phyloP scores from a whole-genome alignment of 2,329 filamentous ascomycete species.

The Sarocladiaceae sp. region DNA sequence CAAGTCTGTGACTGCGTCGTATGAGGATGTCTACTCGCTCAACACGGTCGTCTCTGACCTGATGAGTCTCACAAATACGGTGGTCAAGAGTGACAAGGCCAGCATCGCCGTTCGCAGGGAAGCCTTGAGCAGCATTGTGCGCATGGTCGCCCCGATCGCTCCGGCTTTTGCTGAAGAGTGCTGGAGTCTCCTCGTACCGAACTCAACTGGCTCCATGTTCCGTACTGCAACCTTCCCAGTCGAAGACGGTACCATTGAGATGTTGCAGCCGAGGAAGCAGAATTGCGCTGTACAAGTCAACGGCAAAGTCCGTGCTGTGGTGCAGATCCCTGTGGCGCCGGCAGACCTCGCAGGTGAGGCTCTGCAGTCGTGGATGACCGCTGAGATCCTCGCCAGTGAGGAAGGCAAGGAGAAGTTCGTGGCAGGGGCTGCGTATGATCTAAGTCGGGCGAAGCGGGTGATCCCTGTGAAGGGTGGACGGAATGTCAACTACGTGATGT shows the following conservation, averaged over 20 bases:
- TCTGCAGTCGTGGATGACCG: conserved; percentile 57
- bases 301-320: conserved; percentile 67
- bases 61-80: conserved; percentile 72
- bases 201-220: conserved; percentile 34
- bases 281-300: conserved; percentile 72
- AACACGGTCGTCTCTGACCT: conserved; percentile 83
- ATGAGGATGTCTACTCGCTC: conserved; percentile 68
- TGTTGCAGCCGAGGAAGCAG: conserved; percentile 46
- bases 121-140: conserved; percentile 54
- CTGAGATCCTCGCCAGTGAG: conserved; percentile 55
- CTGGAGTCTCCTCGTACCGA: conserved; percentile 57
- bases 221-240: conserved; percentile 54
- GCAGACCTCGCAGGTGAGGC: conserved; percentile 34
- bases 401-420: conserved; percentile 56
- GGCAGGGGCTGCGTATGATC: conserved; percentile 37
- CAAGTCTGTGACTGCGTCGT: conserved; percentile 60
- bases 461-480: conserved; percentile 64
- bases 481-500: conserved; percentile 70
- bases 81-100: conserved; percentile 42
- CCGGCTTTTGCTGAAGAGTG: conserved; percentile 80
- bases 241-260: conserved; percentile 44
- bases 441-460: conserved; percentile 54
- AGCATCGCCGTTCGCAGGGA: conserved; percentile 41
- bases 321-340: conserved; percentile 56
- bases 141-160: conserved; percentile 73